Conservation (phyloP, 352 stramenopile genomes). For the Phytopythium chamaehyphon region DNA sequence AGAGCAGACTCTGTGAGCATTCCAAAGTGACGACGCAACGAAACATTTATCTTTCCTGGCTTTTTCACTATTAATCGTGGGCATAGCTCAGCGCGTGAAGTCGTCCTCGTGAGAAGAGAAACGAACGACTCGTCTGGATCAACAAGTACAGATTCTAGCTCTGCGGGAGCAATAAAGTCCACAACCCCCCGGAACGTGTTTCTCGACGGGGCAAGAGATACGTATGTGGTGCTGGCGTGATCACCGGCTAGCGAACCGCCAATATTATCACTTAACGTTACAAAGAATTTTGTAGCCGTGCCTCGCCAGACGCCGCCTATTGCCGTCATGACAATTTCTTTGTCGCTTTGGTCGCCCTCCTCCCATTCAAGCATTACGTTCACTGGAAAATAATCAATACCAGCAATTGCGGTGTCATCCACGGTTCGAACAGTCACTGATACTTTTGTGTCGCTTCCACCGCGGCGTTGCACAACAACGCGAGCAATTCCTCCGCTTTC, state of each 20-base stretch:
- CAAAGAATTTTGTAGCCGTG: constrained; percentile 21
- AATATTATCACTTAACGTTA: constrained; percentile 29
- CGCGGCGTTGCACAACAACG: constrained; percentile 49
- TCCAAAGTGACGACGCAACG: constrained; percentile 49
- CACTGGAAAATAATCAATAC: constrained; percentile 47
- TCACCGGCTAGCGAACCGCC: constrained; percentile 16
- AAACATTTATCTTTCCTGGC: constrained; percentile 33
- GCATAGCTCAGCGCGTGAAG: constrained; percentile 49
- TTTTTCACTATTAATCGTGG: constrained; percentile 30
- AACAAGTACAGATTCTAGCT: constrained; percentile 26
- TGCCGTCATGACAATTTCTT: constrained; percentile 41
- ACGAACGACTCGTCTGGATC: constrained; percentile 48
- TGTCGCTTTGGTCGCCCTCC: constrained; percentile 45
- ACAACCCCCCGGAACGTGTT: constrained; percentile 37
- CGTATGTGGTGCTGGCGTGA: constrained; percentile 29
- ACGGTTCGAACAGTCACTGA: constrained; percentile 38
- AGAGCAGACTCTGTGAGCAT: constrained; percentile 19
- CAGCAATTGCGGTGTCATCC: constrained; percentile 38
- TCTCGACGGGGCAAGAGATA: constrained; percentile 40
- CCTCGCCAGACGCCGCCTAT: constrained; percentile 28
- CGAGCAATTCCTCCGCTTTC: constrained; percentile 41
- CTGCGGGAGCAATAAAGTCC: constrained; percentile 41
- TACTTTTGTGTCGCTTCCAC: constrained; percentile 40
- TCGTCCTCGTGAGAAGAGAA: constrained; percentile 36
- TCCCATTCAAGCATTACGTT: constrained; percentile 34